Conservation (phyloP, 2,329 filamentous ascomycete species). For the Pseudocercospora fuligena region DNA sequence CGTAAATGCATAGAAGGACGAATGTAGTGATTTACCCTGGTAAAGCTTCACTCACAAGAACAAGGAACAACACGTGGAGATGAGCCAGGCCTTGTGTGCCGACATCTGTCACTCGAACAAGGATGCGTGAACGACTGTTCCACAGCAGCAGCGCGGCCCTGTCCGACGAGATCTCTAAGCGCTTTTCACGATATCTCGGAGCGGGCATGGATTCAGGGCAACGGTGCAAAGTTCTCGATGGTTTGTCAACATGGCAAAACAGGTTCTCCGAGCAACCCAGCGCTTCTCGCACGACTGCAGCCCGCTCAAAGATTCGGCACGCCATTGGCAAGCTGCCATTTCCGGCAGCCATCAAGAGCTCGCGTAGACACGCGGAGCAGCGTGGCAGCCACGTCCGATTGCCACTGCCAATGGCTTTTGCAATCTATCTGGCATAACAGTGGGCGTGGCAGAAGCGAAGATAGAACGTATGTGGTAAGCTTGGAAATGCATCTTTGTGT, state of each 20-base stretch:
- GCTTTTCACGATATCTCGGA: not conserved
- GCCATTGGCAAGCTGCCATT: slow-evolving; percentile 2
- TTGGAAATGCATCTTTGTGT: not conserved
- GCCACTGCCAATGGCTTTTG: slow-evolving; percentile 1
- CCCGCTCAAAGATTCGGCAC: not conserved
- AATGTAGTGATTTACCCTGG: not conserved
- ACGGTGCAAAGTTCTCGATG: not conserved
- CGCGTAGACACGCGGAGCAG: slow-evolving; percentile 4
- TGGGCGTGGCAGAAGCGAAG: slow-evolving; percentile 1
- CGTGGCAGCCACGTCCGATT: slow-evolving; percentile 10
- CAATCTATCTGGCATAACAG: slow-evolving; percentile 2
- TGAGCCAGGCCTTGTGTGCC: slow-evolving; percentile 7
- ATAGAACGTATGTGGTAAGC: not conserved
- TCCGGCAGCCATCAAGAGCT: not conserved
- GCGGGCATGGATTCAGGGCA: not conserved
- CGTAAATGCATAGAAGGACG: not conserved
- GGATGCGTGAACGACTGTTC: not conserved
- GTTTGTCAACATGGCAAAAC: not conserved
- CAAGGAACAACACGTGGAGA: not conserved
- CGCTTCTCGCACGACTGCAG: not conserved
- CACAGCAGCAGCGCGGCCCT: not conserved
- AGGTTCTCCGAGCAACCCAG: not conserved
- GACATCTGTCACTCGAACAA: slow-evolving; percentile 11
- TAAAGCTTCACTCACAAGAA: not conserved
- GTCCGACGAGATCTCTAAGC: not conserved